These are phyloP conservation scores for Cubamyces sp. DNA, from an alignment of 768 basidiomycete genomes.

Conservation along the genomic window DNA sequence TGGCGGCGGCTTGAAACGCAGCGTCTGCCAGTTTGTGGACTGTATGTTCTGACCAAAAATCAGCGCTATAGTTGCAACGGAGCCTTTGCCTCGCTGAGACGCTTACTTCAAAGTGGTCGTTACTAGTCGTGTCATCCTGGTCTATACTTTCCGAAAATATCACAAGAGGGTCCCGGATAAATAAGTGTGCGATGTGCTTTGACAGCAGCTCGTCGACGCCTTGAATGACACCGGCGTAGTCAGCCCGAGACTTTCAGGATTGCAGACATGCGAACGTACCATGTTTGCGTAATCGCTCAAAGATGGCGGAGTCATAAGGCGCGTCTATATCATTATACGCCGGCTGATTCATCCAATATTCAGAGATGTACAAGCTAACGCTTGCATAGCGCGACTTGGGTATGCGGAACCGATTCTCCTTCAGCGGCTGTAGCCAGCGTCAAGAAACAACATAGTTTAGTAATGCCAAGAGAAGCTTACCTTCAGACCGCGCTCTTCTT, in stretches of 20 bases:
- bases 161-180: slow-evolving; percentile 96
- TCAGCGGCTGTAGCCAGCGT: slow-evolving; percentile 60
- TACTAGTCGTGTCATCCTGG: slow-evolving; percentile 86
- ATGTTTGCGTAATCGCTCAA: slow-evolving; percentile 70
- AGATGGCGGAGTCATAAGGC: slow-evolving; percentile 78
- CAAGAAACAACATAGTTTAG: slow-evolving; percentile 14
- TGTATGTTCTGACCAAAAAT: slow-evolving; percentile 77
- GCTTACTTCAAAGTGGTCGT: slow-evolving; percentile 92
- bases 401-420: slow-evolving; percentile 74
- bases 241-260: background rate
- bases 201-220: slow-evolving; percentile 87
- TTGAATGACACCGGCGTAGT: slow-evolving; percentile 35
- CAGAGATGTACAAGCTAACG: slow-evolving; percentile 91
- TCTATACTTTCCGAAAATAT: slow-evolving; percentile 93
- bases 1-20: slow-evolving; percentile 98
- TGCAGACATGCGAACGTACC: slow-evolving; percentile 50
- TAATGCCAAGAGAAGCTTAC: slow-evolving; percentile 41
- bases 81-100: background rate
- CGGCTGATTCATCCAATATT: slow-evolving; percentile 82
- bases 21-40: slow-evolving; percentile 99
- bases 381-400: slow-evolving; percentile 98
- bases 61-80: background rate
- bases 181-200: slow-evolving; percentile 92
- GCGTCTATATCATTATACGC: slow-evolving; percentile 91
- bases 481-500: slow-evolving; percentile 90